Evolutionary conservation across 176 grass and related monocot genomes (phyloP).

Genomic region (Chloris gayana): DNA sequence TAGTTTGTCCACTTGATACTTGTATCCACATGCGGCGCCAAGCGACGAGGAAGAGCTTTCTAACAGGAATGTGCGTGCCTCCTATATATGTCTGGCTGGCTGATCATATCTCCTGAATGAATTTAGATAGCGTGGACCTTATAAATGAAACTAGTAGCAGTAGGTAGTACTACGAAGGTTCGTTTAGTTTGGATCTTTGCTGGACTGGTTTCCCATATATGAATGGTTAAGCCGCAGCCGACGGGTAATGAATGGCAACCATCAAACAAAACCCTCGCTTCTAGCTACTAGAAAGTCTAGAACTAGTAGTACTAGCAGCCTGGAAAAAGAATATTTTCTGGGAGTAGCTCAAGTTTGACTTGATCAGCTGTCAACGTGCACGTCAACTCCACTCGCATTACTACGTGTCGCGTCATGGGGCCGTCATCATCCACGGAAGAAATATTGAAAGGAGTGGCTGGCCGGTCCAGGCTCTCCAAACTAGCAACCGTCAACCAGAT

Average conservation of each 20-base stretch:
- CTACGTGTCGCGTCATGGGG: neutral
- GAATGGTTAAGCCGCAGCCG: neutral
- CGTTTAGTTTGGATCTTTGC: no score
- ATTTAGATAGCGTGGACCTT: no score
- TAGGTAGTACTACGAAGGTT: neutral
- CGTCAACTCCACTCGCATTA: neutral
- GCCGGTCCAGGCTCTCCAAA: no score
- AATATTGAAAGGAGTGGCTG: no score
- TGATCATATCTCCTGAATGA: no score
- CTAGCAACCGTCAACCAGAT: neutral
- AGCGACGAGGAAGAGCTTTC: no score
- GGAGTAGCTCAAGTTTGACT: neutral
- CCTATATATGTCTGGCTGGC: no score
- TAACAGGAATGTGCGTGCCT: no score
- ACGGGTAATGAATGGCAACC: neutral
- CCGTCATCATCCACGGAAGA: neutral
- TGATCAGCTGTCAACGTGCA: slow-evolving; percentile 6
- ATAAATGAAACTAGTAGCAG: no score
- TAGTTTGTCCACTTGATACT: no score
- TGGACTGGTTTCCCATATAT: no score
- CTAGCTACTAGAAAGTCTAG: neutral
- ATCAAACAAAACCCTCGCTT: neutral
- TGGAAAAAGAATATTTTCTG: neutral
- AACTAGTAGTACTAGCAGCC: neutral
- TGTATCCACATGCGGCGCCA: no score